Conservation (phyloP, 495 filamentous ascomycete species). For the Tirmania nivea region DNA sequence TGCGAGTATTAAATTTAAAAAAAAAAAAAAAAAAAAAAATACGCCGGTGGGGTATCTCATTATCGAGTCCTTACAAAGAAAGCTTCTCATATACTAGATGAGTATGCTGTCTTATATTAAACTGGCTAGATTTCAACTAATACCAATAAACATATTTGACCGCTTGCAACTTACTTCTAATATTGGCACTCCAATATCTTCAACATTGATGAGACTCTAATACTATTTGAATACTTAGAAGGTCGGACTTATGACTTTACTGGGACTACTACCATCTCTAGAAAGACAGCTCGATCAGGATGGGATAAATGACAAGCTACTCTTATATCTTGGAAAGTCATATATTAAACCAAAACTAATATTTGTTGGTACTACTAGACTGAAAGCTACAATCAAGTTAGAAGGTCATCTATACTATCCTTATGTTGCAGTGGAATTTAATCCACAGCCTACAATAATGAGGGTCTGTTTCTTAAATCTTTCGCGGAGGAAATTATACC, state of each 20-base stretch:
- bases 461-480: too few species aligned
- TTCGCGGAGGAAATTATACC: too few species aligned
- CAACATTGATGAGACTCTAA: neutral
- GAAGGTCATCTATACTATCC: too few species aligned
- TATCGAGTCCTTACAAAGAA: slow-evolving; percentile 2
- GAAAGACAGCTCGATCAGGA: neutral
- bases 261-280: slow-evolving; percentile 2
- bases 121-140: slow-evolving; percentile 2
- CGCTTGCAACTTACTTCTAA: neutral
- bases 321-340: neutral
- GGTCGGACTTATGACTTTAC: slow-evolving; percentile 3
- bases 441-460: too few species aligned
- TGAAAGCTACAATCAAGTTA: neutral
- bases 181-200: neutral
- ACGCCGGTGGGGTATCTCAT: neutral
- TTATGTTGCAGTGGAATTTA: too few species aligned
- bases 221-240: slow-evolving; percentile 3
- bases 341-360: neutral
- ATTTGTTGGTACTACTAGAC: neutral
- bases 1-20: too few species aligned
- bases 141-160: neutral
- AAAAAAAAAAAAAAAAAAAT: too few species aligned
- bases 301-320: slow-evolving; percentile 7
- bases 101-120: slow-evolving; percentile 1
- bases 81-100: neutral